Base-by-base conservation (phyloP, 208 protist species). In the Crithidia mellificae region DNA sequence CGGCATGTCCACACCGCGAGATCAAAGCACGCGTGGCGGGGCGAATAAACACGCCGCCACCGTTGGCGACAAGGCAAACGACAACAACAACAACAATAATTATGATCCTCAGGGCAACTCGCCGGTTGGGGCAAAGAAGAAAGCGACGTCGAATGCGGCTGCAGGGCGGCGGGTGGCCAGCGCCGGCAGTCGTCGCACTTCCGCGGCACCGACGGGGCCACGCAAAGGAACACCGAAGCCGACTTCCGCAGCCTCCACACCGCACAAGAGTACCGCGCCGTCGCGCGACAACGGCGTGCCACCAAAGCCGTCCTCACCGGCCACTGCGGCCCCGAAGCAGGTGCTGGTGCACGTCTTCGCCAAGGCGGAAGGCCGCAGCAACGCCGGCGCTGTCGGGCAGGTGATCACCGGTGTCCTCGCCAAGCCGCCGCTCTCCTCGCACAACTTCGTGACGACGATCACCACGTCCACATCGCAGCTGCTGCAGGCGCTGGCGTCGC, bases 291-390 rank as follows among this genome's bases (percentile, higher is more conserved):
- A 17, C 36, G 51, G 20, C 9, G 54, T 0, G 25, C 25, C 17
- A 6, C 9, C 66, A 12, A 43, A 56, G 51, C 46, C 66, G 43
- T n/a, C 49, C 30, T 41, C 57, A 0, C 43, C 57, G 3, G 24
- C 19, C 41, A 41, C 29, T 19, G 51, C 52, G 8, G 41, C 50
- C 2, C n/a, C 57, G 2, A 58, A 59, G 46, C 44, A 63, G n/a
- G 80, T 86, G 9, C 68, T 86, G 1, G 68, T 89, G 15, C 83
- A 89, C 54, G 63, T 81, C n/a, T 74, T 89, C 38, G 54, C 78
- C 14, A 63, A 46, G 14, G 67, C 75, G 6, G 53, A 78, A 22
- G 34, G 39, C 0, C 50, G 63, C 22, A 47, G 56, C 46, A 55
- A 56, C 22, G 77, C 70, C 5, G 44, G 49, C 2, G 66, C 78